Evolutionary conservation across 2,329 filamentous ascomycete species (phyloP).

Genomic region (Exophiala dermatitidis): DNA sequence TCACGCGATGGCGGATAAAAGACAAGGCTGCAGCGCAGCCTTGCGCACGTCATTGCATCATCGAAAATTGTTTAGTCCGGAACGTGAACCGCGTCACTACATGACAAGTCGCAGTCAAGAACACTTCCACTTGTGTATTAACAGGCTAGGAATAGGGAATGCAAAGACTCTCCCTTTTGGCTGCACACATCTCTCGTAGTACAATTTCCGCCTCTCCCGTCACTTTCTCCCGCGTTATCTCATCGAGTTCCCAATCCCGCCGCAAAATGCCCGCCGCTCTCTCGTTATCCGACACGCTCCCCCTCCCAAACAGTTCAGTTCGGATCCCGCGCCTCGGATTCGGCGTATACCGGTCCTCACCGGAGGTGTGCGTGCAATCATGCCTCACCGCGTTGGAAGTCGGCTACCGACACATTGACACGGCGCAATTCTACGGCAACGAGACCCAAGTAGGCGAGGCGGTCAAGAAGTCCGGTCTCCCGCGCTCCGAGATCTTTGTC

Average conservation of each 20-base stretch:
- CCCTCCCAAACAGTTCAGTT: slow-evolving; percentile 45
- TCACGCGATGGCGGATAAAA: too few species aligned
- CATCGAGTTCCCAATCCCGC: neutral
- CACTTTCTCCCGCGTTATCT: neutral
- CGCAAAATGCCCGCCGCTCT: slow-evolving; percentile 32
- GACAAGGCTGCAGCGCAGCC: neutral
- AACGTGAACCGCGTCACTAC: neutral
- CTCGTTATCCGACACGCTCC: slow-evolving; percentile 43
- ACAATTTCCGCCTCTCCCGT: neutral
- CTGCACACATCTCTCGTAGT: neutral
- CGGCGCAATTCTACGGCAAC: slow-evolving; percentile 63
- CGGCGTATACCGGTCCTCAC: slow-evolving; percentile 59
- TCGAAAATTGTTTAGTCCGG: neutral
- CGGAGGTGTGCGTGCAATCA: slow-evolving; percentile 50
- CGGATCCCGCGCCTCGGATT: slow-evolving; percentile 62
- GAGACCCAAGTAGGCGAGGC: slow-evolving; percentile 61
- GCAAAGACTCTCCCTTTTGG: neutral
- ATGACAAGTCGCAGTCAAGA: too few species aligned
- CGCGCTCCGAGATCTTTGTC: slow-evolving; percentile 56
- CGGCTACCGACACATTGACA: slow-evolving; percentile 53
- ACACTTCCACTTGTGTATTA: neutral
- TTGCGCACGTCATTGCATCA: neutral
- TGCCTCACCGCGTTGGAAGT: slow-evolving; percentile 50
- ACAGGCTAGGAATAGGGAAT: neutral
- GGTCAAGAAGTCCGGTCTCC: slow-evolving; percentile 49